phyloP scores from a whole-genome alignment of 148 eudicot genomes.

The Rhododendron simsii region DNA sequence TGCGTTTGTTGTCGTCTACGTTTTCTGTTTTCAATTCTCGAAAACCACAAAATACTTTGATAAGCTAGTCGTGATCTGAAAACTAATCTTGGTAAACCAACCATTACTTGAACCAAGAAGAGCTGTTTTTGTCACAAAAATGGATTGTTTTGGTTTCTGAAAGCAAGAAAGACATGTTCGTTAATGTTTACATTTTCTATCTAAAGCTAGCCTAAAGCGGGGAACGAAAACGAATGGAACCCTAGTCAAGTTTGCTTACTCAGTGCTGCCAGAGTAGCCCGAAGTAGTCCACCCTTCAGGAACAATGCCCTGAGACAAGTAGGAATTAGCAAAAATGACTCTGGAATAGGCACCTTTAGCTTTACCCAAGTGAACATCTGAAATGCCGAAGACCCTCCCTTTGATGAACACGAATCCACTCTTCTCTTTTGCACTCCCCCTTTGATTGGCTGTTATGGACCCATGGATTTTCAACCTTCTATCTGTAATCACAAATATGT shows the following conservation, averaged over 20 bases:
- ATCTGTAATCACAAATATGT: constrained; percentile 66
- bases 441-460: constrained; percentile 70
- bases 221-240: neutral
- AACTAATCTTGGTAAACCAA: neutral
- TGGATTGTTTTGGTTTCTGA: too few relatives aligned
- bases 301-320: constrained; percentile 52
- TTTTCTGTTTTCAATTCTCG: neutral
- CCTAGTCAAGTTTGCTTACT: constrained; percentile 34
- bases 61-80: neutral
- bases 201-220: neutral
- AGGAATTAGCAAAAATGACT: constrained; percentile 71
- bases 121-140: too few relatives aligned
- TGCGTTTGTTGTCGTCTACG: neutral
- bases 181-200: too few relatives aligned
- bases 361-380: constrained; percentile 62
- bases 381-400: constrained; percentile 57
- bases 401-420: constrained; percentile 66
- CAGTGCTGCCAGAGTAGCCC: constrained; percentile 57
- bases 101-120: too few relatives aligned
- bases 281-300: constrained; percentile 77
- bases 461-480: constrained; percentile 56
- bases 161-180: neutral
- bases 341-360: constrained; percentile 64
- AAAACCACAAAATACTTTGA: neutral
- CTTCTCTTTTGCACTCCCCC: constrained; percentile 37